Percentiles rank a stretch among this genome's conserved stretches.
Conservation (phyloP, 495 filamentous ascomycete species). For the Rostrohypoxylon terebratum region DNA sequence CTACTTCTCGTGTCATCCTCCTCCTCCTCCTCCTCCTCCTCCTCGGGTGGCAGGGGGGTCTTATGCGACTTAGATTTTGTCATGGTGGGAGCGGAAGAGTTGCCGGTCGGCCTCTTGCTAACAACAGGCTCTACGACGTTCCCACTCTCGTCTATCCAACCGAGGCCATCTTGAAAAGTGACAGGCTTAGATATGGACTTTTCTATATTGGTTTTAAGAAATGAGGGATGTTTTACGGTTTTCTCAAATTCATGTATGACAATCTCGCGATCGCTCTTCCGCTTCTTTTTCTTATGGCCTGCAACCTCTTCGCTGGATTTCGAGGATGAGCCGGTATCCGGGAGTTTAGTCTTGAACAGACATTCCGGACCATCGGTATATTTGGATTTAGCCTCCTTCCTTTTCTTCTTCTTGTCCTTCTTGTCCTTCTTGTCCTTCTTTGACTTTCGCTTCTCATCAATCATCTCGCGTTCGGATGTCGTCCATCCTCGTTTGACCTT, state of each 20-base stretch:
- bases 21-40: conserved; percentile 48
- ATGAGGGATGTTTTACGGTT: conserved; percentile 79
- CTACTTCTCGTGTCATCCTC: conserved; percentile 52
- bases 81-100: conserved; percentile 25
- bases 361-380: conserved; percentile 82
- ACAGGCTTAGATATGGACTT: conserved; percentile 50
- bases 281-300: conserved; percentile 67
- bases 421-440: conserved; percentile 50
- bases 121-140: conserved; percentile 73
- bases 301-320: conserved; percentile 59
- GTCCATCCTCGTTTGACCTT: conserved; percentile 94
- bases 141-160: conserved; percentile 87
- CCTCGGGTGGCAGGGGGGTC: conserved; percentile 32
- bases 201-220: conserved; percentile 67
- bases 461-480: conserved; percentile 66
- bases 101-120: conserved; percentile 43
- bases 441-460: conserved; percentile 59
- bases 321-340: conserved; percentile 55
- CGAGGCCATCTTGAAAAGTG: conserved; percentile 80
- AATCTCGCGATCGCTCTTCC: conserved; percentile 62
- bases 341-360: conserved; percentile 84
- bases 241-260: conserved; percentile 86
- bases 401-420: conserved; percentile 66
- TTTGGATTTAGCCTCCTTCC: conserved; percentile 71
- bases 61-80: conserved; percentile 31